phyloP scores from a whole-genome alignment of 768 basidiomycete species.

The Tremella fuciformis region DNA sequence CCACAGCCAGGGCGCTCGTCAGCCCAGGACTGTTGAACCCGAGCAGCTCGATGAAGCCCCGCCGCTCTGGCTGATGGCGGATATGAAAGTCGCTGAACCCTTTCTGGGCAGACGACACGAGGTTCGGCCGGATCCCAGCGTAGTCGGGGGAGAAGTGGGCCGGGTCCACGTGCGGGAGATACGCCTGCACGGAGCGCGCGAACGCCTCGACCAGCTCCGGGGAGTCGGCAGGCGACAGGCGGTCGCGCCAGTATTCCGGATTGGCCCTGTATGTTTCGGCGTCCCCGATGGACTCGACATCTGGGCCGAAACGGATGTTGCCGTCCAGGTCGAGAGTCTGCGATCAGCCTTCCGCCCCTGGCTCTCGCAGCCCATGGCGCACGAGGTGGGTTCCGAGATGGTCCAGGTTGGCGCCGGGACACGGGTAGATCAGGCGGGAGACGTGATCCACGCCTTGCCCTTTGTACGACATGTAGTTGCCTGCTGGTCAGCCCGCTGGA shows the following conservation, averaged over 20 bases:
- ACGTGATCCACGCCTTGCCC: constrained; percentile 71
- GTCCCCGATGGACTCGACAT: constrained; percentile 77
- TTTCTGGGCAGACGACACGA: constrained; percentile 63
- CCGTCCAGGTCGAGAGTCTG: constrained; percentile 69
- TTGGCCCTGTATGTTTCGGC: constrained; percentile 40
- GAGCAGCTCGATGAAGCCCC: constrained; percentile 70
- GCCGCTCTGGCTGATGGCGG: constrained; percentile 49
- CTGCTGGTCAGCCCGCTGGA: constrained; percentile 7
- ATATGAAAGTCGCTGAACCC: constrained; percentile 87
- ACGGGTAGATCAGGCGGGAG: constrained; percentile 83
- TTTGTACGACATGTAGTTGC: constrained; percentile 77
- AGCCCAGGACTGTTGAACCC: constrained; percentile 93
- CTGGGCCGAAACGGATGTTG: constrained; percentile 85
- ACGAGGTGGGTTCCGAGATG: constrained; percentile 83
- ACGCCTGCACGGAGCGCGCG: constrained; percentile 53
- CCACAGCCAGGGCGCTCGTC: constrained; percentile 81
- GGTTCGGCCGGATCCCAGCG: constrained; percentile 66
- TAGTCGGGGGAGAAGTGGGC: constrained; percentile 40
- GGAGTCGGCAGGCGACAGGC: constrained; percentile 24
- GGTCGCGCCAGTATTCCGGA: constrained; percentile 27
- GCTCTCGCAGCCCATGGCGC: constrained; percentile 8
- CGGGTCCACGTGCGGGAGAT: constrained; percentile 44
- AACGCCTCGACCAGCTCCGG: background rate
- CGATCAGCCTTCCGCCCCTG: background rate
- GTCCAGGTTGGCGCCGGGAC: constrained; percentile 67